These are phyloP conservation scores for Serendipita sp. DNA, from an alignment of 768 basidiomycete genomes.

Conservation along the genomic window DNA sequence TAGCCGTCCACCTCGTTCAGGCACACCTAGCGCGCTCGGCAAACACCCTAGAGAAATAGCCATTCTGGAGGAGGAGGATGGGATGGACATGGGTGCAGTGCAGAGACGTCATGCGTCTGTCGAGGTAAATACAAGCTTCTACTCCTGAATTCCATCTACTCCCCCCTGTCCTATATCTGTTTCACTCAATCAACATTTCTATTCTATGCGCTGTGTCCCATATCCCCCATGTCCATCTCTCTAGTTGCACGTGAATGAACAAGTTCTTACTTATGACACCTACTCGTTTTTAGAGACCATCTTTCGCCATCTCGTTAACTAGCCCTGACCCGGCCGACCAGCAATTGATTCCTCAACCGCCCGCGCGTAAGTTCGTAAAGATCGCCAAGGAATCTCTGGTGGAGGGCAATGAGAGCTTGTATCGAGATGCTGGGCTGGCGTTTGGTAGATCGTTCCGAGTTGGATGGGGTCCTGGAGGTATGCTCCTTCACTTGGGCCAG, in stretches of 20 bases:
- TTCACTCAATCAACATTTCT: neutral
- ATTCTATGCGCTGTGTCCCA: conserved; percentile 3
- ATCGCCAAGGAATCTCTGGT: conserved; percentile 54
- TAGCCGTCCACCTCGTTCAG: conserved; percentile 10
- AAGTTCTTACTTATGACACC: conserved; percentile 6
- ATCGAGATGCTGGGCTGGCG: conserved; percentile 69
- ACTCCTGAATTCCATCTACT: neutral
- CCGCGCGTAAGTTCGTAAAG: conserved; percentile 66
- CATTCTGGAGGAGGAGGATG: conserved; percentile 36
- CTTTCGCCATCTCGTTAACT: conserved; percentile 52
- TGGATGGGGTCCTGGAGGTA: conserved; percentile 76
- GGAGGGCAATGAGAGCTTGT: conserved; percentile 43
- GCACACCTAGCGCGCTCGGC: conserved; percentile 5
- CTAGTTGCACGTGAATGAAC: conserved; percentile 7
- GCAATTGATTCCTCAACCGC: conserved; percentile 28
- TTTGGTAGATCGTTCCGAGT: conserved; percentile 79
- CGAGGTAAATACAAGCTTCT: conserved; percentile 1
- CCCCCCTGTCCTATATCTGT: neutral
- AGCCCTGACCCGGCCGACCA: conserved; percentile 31
- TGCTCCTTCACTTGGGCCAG: conserved; percentile 57
- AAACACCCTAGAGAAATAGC: conserved; percentile 3
- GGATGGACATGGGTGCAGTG: conserved; percentile 25
- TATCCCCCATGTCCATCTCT: conserved; percentile 20
- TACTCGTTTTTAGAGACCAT: conserved; percentile 38
- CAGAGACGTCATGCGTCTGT: conserved; percentile 12